Conservation (phyloP, 257 asterid genomes). For the Solanum virginianum region DNA sequence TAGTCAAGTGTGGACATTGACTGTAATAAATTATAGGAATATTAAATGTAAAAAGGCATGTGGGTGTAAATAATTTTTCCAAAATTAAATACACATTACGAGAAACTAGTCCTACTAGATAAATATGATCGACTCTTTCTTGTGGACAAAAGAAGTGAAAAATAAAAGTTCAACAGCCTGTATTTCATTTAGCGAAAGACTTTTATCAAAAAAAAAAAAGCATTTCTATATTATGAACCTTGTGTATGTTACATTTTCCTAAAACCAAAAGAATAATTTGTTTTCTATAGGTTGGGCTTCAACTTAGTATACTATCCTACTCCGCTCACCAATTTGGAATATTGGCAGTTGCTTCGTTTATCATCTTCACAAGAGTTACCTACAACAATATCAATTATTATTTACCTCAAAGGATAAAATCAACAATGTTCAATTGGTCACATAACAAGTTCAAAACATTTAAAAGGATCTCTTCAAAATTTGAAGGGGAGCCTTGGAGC, state of each 20-base stretch:
- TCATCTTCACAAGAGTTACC: conserved; percentile 49
- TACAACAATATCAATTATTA: conserved; percentile 6
- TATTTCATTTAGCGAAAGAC: background rate
- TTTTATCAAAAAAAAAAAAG: background rate
- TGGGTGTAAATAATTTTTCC: too few species aligned
- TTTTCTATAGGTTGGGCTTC: background rate
- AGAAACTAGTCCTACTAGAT: too few species aligned
- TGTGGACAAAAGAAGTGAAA: background rate
- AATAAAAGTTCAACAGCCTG: background rate
- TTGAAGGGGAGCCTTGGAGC: too few species aligned
- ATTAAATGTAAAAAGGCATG: too few species aligned
- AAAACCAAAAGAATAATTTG: background rate
- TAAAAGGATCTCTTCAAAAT: background rate
- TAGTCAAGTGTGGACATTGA: too few species aligned
- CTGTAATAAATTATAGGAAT: too few species aligned
- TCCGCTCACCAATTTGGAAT: conserved; percentile 42
- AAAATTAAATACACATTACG: too few species aligned
- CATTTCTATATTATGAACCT: background rate
- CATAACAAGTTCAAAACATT: background rate
- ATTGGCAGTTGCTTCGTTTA: conserved; percentile 55
- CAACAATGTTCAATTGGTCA: background rate
- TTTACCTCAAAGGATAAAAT: background rate
- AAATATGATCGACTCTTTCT: background rate
- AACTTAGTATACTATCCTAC: background rate
- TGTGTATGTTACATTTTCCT: background rate